These are phyloP conservation scores for Venturiaceae sp. DNA, from an alignment of 2,329 filamentous ascomycete species.

Conservation along the genomic window DNA sequence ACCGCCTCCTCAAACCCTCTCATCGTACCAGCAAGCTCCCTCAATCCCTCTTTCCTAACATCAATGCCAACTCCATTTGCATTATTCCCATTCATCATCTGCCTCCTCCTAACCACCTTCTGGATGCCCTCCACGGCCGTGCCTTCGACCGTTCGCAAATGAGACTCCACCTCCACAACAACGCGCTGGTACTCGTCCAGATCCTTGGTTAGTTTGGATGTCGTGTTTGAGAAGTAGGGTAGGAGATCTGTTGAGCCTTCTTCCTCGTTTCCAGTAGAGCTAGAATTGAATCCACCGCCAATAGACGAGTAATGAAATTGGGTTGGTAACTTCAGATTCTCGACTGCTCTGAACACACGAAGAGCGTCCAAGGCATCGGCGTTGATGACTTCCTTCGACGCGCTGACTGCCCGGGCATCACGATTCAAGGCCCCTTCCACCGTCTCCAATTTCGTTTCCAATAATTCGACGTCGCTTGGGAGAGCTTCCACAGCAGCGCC, in stretches of 20 bases:
- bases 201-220: conserved; percentile 14
- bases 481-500: conserved; percentile 55
- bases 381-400: conserved; percentile 46
- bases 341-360: conserved; percentile 62
- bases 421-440: conserved; percentile 54
- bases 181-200: conserved; percentile 31
- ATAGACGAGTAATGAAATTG: conserved; percentile 40
- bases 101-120: conserved; percentile 24
- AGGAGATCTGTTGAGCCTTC: conserved; percentile 29
- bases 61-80: conserved; percentile 11
- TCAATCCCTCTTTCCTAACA: conserved; percentile 26
- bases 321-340: conserved; percentile 62
- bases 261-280: neutral
- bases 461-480: conserved; percentile 54
- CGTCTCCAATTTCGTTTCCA: conserved; percentile 51
- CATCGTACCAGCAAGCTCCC: conserved; percentile 35
- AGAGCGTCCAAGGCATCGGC: conserved; percentile 61
- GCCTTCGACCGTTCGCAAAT: conserved; percentile 38
- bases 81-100: conserved; percentile 12
- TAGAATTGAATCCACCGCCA: neutral
- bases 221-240: conserved; percentile 33
- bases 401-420: conserved; percentile 51
- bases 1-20: conserved; percentile 40
- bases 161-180: conserved; percentile 37
- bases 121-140: conserved; percentile 33